Conservation (phyloP, 257 asterid genomes). For the Hygrophila difformis region DNA sequence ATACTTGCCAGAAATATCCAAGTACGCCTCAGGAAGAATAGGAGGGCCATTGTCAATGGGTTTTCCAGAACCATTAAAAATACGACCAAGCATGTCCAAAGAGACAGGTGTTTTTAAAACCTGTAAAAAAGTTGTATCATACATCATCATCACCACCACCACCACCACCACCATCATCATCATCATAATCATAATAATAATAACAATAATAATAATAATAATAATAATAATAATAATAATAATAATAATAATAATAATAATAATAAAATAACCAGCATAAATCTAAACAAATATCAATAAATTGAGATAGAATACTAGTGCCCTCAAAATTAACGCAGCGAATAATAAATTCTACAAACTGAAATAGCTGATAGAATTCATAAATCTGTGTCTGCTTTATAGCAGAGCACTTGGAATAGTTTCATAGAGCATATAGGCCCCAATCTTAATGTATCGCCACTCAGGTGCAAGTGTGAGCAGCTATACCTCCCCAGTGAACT, state of each 20-base stretch:
- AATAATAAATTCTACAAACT: background rate
- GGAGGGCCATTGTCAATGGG: constrained; percentile 98
- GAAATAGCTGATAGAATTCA: constrained; percentile 2
- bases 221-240: too few species aligned
- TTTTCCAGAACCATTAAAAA: constrained; percentile 58
- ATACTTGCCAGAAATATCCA: constrained; percentile 89
- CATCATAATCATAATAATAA: too few species aligned
- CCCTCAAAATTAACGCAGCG: too few species aligned
- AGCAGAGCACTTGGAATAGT: background rate
- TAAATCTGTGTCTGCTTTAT: background rate
- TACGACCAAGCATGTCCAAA: constrained; percentile 58
- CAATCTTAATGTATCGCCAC: background rate
- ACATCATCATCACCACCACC: too few species aligned
- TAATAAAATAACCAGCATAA: too few species aligned
- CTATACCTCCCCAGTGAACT: constrained; percentile 93
- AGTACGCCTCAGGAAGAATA: constrained; percentile 91
- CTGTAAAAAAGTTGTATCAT: constrained; percentile 16
- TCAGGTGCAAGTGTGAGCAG: constrained; percentile 1
- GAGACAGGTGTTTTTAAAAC: constrained; percentile 53
- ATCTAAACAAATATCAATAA: too few species aligned
- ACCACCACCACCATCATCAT: too few species aligned
- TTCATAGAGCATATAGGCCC: constrained; percentile 6
- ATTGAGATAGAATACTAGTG: too few species aligned
- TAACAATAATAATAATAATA: too few species aligned
- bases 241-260: too few species aligned